Conservation (phyloP, 2,329 filamentous ascomycete genomes). For the Arachnomyces sp. region DNA sequence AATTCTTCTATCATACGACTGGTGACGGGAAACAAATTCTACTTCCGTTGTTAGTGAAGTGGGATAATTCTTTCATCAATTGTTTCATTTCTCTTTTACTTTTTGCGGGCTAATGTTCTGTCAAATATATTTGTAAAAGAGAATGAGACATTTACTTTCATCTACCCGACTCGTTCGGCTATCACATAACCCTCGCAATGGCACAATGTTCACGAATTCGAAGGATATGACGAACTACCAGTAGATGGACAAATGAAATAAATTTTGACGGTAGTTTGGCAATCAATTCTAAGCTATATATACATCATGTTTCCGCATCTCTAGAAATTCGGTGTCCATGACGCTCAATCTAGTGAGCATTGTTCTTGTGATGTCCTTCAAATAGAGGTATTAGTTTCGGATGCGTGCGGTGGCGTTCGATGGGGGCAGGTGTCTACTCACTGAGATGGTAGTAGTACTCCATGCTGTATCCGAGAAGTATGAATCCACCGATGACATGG, state of each 20-base stretch:
- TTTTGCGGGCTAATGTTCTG: no score
- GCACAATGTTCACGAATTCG: conserved; percentile 1
- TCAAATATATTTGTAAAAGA: no score
- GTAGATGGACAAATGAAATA: conserved; percentile 13
- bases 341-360: conserved; percentile 69
- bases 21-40: no score
- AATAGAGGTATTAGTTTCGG: conserved; percentile 10
- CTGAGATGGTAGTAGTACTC: conserved; percentile 99
- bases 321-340: conserved; percentile 7
- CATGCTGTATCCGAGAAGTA: conserved; percentile 83
- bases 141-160: no score
- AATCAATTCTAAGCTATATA: conserved; percentile 30
- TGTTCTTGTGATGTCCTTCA: conserved; percentile 99
- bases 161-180: no score
- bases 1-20: no score
- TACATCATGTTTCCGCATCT: conserved; percentile 28
- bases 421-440: conserved; percentile 46
- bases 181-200: not conserved
- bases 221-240: conserved; percentile 10
- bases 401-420: conserved; percentile 6
- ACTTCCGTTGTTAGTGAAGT: no score
- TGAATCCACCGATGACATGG: conserved; percentile 70
- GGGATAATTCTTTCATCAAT: no score
- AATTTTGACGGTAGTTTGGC: not conserved
- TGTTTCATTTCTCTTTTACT: no score